Base-by-base conservation (phyloP, 306 rosid genomes). In the Glycine tomentella region DNA sequence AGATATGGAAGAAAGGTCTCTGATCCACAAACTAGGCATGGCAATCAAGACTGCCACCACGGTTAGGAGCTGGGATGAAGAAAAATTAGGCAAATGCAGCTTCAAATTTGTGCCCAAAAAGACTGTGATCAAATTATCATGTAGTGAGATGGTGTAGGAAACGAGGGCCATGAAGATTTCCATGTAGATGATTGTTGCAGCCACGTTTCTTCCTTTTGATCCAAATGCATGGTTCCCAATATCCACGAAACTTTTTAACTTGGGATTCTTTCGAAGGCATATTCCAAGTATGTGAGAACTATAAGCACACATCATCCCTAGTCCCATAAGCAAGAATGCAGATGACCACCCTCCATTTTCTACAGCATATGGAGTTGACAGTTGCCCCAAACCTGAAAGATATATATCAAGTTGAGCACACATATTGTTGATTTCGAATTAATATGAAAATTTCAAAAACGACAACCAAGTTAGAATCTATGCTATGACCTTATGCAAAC, bases 131-230 rank as follows among this genome's bases (percentile, higher is more conserved):
- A 93, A 65, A 78, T 91, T 93, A 84, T 93, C 97, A 4, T 93
- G 97, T 11, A 93, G 56, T 6, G 97, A 90, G 74, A 91, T 93
- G 33, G 97, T 93, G 88, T 90, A 93, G 79, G 97, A 93, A 16
- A 93, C 89, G 4, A 93, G 97, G 34, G 88, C 73, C 97, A 91
- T 87, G 86, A 93, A 91, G 53, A 93, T 90, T 50, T 91, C 97
- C 48, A 81, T 2, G 89, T 89, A 90, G 42, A 90, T 65, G 52
- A 93, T 81, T 7, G 87, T 74, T 65, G 90, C 73, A 4, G 88
- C 90, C 40, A 90, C 7, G 6, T 74, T 3, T 76, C 75, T 90
- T 67, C 97, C 97, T 79, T 82, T 90, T 50, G 68, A 3, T 68
- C 94, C 98, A 79, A 93, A 93, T 14, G 98, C 94, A 7, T 84